Conservation (phyloP, 2,329 filamentous ascomycete species). For the Aspergillus terreus region DNA sequence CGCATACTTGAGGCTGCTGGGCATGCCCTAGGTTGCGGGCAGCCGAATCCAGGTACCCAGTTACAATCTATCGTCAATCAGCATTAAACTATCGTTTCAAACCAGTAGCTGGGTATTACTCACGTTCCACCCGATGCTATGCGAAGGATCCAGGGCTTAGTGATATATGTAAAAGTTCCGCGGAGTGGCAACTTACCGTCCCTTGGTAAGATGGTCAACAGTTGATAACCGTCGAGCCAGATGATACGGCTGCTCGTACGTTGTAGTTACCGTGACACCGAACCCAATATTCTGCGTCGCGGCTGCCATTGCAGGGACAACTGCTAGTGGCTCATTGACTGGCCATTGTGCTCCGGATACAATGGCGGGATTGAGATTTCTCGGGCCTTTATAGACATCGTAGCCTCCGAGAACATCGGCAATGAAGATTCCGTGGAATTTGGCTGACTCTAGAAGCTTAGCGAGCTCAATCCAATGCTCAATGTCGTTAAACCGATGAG, state of each 20-base stretch:
- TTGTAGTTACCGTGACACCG: conserved; percentile 64
- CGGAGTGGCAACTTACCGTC: conserved; percentile 40
- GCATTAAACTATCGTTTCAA: conserved; percentile 2
- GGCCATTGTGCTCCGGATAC: conserved; percentile 65
- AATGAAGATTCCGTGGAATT: conserved; percentile 65
- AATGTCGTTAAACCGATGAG: conserved; percentile 58
- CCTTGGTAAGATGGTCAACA: conserved; percentile 63
- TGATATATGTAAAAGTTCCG: neutral
- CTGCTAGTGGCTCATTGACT: conserved; percentile 64
- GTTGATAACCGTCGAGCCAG: conserved; percentile 63
- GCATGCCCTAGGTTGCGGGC: conserved; percentile 59
- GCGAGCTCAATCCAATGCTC: conserved; percentile 61
- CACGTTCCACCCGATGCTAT: conserved; percentile 55
- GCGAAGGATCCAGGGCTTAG: conserved; percentile 1
- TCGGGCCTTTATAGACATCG: conserved; percentile 64
- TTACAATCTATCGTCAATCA: conserved; percentile 53
- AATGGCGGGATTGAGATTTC: conserved; percentile 58
- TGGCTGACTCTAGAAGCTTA: conserved; percentile 56
- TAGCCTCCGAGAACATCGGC: conserved; percentile 65
- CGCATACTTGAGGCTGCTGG: conserved; percentile 46
- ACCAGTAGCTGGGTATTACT: conserved; percentile 11
- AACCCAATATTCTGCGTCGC: conserved; percentile 65
- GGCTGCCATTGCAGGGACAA: conserved; percentile 65
- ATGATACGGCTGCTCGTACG: conserved; percentile 67
- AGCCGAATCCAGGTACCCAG: conserved; percentile 64